These are phyloP conservation scores for Exsudoporus frostii DNA, from an alignment of 768 basidiomycete genomes.

Conservation along the genomic window DNA sequence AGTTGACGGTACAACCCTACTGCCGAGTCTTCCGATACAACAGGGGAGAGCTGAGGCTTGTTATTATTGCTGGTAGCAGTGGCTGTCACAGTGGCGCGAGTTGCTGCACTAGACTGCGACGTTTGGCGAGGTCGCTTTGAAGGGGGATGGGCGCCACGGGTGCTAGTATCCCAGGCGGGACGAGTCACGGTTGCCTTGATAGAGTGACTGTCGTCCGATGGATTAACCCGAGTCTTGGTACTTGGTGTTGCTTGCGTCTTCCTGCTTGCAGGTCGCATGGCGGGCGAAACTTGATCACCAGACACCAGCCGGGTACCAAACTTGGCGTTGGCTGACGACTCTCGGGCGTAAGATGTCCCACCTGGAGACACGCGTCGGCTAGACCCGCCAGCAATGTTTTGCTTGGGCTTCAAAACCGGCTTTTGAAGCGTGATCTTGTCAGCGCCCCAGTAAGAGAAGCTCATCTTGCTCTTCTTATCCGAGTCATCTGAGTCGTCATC, in stretches of 20 bases:
- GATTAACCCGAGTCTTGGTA: slow-evolving; percentile 44
- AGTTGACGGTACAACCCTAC: slow-evolving; percentile 83
- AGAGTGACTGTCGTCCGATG: slow-evolving; percentile 64
- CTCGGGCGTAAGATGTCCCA: slow-evolving; percentile 61
- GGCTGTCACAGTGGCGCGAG: slow-evolving; percentile 36
- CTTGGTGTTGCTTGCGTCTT: slow-evolving; percentile 45
- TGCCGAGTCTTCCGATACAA: slow-evolving; percentile 70
- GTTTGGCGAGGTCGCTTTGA: slow-evolving; percentile 66
- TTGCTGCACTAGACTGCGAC: slow-evolving; percentile 68
- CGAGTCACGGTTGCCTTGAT: slow-evolving; percentile 71
- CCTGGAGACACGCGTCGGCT: slow-evolving; percentile 40
- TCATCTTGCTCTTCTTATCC: slow-evolving; percentile 90
- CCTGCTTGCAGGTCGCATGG: slow-evolving; percentile 60
- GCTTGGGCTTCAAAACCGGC: slow-evolving; percentile 54
- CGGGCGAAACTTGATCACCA: slow-evolving; percentile 43
- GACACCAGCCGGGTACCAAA: slow-evolving; percentile 83
- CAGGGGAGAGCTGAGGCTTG: slow-evolving; percentile 57
- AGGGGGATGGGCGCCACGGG: slow-evolving; percentile 39
- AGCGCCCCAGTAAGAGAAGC: slow-evolving; percentile 91
- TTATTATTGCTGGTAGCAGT: slow-evolving; percentile 27
- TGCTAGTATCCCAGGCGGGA: slow-evolving; percentile 71
- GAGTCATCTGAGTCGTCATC: slow-evolving; percentile 84
- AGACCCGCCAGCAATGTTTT: slow-evolving; percentile 33
- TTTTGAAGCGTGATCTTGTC: slow-evolving; percentile 88
- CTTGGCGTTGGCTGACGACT: slow-evolving; percentile 89